Base-by-base conservation (phyloP, 306 rosid species). In the Prunus mira region DNA sequence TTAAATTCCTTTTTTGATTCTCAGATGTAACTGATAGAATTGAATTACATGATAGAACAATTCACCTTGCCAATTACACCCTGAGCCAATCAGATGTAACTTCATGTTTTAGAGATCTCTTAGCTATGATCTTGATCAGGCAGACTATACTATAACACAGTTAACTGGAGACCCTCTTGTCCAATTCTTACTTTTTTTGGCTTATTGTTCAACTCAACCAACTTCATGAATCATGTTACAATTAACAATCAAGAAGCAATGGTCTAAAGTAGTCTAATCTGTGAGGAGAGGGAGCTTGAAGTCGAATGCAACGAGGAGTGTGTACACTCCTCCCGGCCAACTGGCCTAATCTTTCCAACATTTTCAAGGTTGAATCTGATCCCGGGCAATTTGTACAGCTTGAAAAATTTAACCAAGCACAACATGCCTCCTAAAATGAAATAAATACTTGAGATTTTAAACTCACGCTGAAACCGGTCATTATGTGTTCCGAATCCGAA, bases 21-120 rank as follows among this genome's bases (percentile, higher is more conserved):
- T 41, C 75, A 83, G 92, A 88, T 91, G 92, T 89, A 91, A 91
- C 87, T 80, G 89, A 80, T 84, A 89, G 93, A 83, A 83, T 82
- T 88, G 79, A 87, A 86, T 89, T 84, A 83, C 90, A 89, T 83
- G 85, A 91, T 85, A 86, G 81, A 81, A 85, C 86, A 78, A 76
- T 80, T 84, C 82, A 82, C 83, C 76, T 76, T 80, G 76, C 75
- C 74, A 73, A 73, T 72, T 71, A 18, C 34, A 5, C 50, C 34
- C 41, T 45, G 38, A 3, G 38, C 27, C n/a, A 30, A 27, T 49
- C 24, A 2, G 67, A 57, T 17, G 67, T 6, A 62, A 62, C 41
- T 27, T 27, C 56, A 28, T 62, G n/a, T 27, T 28, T 52, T 18
- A 4, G 2, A 52, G 15, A 0, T 9, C 22, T 52, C 9, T 52